Evolutionary conservation across 2,329 filamentous ascomycete genomes (phyloP).

Genomic region (Colletotrichum navitas): DNA sequence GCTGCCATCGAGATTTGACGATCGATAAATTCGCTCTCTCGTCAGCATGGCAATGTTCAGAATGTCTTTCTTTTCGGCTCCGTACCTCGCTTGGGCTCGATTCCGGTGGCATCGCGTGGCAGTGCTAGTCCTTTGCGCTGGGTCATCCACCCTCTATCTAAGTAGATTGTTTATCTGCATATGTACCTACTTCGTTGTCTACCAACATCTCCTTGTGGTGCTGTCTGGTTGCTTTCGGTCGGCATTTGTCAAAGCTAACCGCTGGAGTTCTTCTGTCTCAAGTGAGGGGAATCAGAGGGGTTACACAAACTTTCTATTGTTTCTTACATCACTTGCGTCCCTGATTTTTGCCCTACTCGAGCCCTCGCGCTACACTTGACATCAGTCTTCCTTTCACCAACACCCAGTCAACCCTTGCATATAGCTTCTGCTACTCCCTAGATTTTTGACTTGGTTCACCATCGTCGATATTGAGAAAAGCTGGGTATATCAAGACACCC

Average conservation of each 20-base stretch:
- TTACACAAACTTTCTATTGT: not conserved
- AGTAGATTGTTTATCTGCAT: conserved; percentile 1
- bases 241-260: not conserved
- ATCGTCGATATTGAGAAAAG: not conserved
- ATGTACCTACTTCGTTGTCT: not conserved
- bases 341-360: not conserved
- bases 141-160: not conserved
- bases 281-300: not conserved
- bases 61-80: not conserved
- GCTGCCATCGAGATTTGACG: not conserved
- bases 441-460: not conserved
- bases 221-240: not conserved
- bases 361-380: not conserved
- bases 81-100: no score
- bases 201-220: not conserved
- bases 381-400: not conserved
- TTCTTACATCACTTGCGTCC: not conserved
- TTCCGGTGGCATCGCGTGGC: not conserved
- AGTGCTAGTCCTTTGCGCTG: not conserved
- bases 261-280: not conserved
- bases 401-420: not conserved
- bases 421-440: not conserved
- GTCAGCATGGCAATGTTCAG: not conserved
- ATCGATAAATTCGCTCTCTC: not conserved
- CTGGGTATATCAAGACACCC: not conserved